Evolutionary conservation across 2,329 filamentous ascomycete genomes (phyloP).

Genomic region (Aspergillus pseudoterreus): DNA sequence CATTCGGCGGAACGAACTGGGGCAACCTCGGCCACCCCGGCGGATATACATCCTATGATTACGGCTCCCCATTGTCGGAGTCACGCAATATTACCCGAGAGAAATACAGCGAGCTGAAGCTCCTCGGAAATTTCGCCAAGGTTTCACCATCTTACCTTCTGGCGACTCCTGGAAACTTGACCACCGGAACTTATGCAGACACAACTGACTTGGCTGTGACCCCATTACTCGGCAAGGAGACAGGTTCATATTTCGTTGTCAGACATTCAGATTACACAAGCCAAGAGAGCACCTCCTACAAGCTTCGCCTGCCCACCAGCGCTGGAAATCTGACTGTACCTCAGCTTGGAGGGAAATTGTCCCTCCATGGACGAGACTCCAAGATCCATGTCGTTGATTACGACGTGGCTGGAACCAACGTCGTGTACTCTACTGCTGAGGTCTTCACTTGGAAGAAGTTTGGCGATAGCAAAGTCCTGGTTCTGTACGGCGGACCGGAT

Average conservation of each 20-base stretch:
- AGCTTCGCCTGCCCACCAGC: constrained; percentile 52
- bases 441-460: constrained; percentile 57
- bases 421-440: constrained; percentile 44
- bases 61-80: constrained; percentile 63
- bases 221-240: constrained; percentile 54
- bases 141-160: constrained; percentile 68
- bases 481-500: constrained; percentile 37
- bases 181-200: constrained; percentile 45
- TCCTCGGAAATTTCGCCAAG: constrained; percentile 70
- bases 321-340: constrained; percentile 38
- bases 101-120: constrained; percentile 76
- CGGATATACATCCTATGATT: constrained; percentile 61
- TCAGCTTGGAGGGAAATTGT: constrained; percentile 37
- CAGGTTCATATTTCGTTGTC: constrained; percentile 58
- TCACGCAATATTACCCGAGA: constrained; percentile 65
- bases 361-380: constrained; percentile 41
- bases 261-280: constrained; percentile 65
- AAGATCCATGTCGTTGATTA: constrained; percentile 45
- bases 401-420: constrained; percentile 35
- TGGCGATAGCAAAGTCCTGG: constrained; percentile 48
- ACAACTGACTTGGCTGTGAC: constrained; percentile 58
- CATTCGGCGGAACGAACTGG: constrained; percentile 78
- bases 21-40: constrained; percentile 70
- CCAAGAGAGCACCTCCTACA: constrained; percentile 57
- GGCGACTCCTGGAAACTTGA: constrained; percentile 49